These are phyloP conservation scores for Phaeosphaeria sp. DNA, from an alignment of 2,329 filamentous ascomycete genomes.

Conservation along the genomic window DNA sequence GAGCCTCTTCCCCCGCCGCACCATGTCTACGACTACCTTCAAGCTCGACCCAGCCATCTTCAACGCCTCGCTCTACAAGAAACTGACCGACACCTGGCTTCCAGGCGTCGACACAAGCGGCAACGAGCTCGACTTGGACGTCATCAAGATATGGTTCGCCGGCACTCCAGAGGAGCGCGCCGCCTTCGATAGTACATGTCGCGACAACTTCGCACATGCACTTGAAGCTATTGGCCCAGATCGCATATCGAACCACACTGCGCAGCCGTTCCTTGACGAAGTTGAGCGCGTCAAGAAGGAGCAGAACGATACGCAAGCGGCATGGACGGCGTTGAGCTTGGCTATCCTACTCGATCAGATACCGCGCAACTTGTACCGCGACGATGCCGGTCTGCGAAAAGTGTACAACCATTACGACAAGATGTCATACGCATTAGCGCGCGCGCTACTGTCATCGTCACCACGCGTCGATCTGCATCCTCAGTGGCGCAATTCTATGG, in stretches of 20 bases:
- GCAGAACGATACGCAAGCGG: conserved; percentile 26
- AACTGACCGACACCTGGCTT: conserved; percentile 50
- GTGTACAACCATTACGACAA: conserved; percentile 65
- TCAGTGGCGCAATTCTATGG: conserved; percentile 35
- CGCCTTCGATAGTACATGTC: conserved; percentile 48
- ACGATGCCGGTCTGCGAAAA: conserved; percentile 48
- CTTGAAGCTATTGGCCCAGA: conserved; percentile 48
- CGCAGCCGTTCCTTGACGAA: conserved; percentile 47
- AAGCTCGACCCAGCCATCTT: conserved; percentile 49
- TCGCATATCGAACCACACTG: conserved; percentile 34
- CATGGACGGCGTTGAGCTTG: conserved; percentile 55
- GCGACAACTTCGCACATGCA: conserved; percentile 40
- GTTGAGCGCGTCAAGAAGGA: conserved; percentile 26
- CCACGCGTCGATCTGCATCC: conserved; percentile 39
- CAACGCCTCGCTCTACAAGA: conserved; percentile 47
- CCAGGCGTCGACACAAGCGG: conserved; percentile 35
- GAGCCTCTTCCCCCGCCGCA: conserved; percentile 15
- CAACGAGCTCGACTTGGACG: conserved; percentile 25
- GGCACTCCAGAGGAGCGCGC: conserved; percentile 21
- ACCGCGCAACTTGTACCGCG: conserved; percentile 67
- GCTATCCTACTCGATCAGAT: conserved; percentile 68
- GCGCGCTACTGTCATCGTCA: conserved; percentile 42
- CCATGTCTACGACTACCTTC: conserved; percentile 44
- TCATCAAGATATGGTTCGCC: conserved; percentile 47
- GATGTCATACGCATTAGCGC: conserved; percentile 56